Conservation (phyloP, 768 basidiomycete species). For the Lanmaoa pseudosensibilis region DNA sequence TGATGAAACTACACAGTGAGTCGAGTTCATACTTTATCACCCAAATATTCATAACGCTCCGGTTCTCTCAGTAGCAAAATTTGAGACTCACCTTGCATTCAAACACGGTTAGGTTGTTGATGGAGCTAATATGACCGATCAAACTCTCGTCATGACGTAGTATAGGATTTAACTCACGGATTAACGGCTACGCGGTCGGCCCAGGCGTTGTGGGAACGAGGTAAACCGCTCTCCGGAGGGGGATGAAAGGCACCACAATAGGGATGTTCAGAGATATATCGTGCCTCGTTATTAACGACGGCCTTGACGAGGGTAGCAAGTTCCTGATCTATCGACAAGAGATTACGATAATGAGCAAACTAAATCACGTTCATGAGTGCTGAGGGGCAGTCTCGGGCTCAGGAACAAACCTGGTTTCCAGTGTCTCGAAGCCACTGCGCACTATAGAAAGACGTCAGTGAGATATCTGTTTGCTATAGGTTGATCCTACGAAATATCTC, state of each 20-base stretch:
- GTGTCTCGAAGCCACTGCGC: slow-evolving; percentile 86
- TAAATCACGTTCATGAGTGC: slow-evolving; percentile 27
- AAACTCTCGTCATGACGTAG: neutral
- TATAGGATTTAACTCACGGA: slow-evolving; percentile 50
- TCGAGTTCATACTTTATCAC: slow-evolving; percentile 69
- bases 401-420: slow-evolving; percentile 60
- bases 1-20: slow-evolving; percentile 76
- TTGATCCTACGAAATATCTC: slow-evolving; percentile 68
- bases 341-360: slow-evolving; percentile 68
- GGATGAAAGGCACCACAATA: slow-evolving; percentile 85
- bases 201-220: slow-evolving; percentile 64
- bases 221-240: slow-evolving; percentile 69
- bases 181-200: slow-evolving; percentile 70
- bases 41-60: neutral
- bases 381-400: neutral
- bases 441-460: slow-evolving; percentile 36
- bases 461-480: neutral
- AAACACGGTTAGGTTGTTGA: slow-evolving; percentile 69
- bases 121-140: slow-evolving; percentile 44
- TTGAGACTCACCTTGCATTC: slow-evolving; percentile 67
- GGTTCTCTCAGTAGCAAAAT: neutral
- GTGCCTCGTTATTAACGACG: slow-evolving; percentile 80
- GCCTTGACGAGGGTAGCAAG: slow-evolving; percentile 70
- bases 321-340: slow-evolving; percentile 56
- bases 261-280: slow-evolving; percentile 69